Evolutionary conservation across 148 eudicot species (phyloP).

Genomic region (Beta vulgaris): DNA sequence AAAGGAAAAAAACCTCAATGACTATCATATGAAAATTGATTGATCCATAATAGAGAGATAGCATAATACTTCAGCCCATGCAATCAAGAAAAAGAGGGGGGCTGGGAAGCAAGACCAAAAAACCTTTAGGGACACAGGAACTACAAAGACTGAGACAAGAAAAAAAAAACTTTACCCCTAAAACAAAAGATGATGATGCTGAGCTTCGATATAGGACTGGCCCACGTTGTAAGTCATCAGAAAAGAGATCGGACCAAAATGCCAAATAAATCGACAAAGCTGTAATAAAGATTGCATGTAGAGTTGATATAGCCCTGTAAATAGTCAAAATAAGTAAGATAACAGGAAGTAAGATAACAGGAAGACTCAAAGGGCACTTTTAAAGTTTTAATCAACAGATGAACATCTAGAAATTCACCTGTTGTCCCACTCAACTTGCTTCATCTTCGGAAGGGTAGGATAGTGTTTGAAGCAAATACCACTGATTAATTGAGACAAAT

Average conservation of each 20-base stretch:
- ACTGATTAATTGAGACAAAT: conserved; percentile 33
- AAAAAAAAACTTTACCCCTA: conserved; percentile 39
- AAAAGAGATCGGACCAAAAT: conserved; percentile 42
- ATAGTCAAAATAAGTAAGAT: conserved; percentile 15
- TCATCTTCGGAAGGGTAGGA: conserved; percentile 36
- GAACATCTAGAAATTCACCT: conserved; percentile 27
- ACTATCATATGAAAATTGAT: not conserved
- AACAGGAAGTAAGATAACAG: conserved; percentile 1
- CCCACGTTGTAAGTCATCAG: conserved; percentile 34
- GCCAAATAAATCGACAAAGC: conserved; percentile 39
- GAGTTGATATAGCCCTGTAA: conserved; percentile 43
- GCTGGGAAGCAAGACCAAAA: not conserved
- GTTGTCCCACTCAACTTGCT: conserved; percentile 49
- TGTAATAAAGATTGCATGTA: conserved; percentile 43
- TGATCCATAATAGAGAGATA: not conserved
- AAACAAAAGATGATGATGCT: conserved; percentile 34
- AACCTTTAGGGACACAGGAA: not conserved
- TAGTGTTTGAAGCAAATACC: conserved; percentile 35
- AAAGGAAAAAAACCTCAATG: no score
- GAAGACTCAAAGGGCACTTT: not conserved
- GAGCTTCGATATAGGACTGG: conserved; percentile 33
- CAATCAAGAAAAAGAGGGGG: not conserved
- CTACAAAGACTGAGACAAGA: not conserved
- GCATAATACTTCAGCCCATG: not conserved
- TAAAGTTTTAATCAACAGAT: conserved; percentile 2